phyloP scores from a whole-genome alignment of 495 filamentous ascomycete species.

The Extremus antarcticus region DNA sequence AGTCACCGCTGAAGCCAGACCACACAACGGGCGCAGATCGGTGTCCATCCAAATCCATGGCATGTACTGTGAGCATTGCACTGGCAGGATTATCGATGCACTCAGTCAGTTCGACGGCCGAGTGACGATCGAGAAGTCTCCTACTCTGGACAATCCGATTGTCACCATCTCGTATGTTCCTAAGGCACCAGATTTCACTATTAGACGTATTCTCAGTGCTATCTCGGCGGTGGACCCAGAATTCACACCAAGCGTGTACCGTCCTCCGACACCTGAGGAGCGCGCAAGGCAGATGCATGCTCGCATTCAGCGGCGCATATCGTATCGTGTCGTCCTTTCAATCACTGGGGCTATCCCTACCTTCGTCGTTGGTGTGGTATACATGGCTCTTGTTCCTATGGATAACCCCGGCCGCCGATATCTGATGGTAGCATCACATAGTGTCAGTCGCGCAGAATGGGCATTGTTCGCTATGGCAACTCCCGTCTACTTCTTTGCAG shows the following conservation, averaged over 20 bases:
- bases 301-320: conserved; percentile 23
- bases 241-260: conserved; percentile 61
- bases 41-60: conserved; percentile 62
- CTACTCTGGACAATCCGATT: conserved; percentile 49
- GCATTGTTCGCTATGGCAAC: conserved; percentile 77
- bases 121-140: conserved; percentile 39
- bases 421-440: conserved; percentile 57
- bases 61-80: conserved; percentile 83
- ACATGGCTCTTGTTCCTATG: conserved; percentile 66
- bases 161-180: conserved; percentile 63
- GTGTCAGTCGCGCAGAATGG: conserved; percentile 69
- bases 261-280: conserved; percentile 77
- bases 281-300: conserved; percentile 51
- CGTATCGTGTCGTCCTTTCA: conserved; percentile 54
- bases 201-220: conserved; percentile 58
- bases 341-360: conserved; percentile 72
- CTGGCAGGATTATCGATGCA: conserved; percentile 44
- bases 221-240: conserved; percentile 53
- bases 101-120: conserved; percentile 39
- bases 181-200: conserved; percentile 55
- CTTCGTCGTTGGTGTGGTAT: conserved; percentile 82
- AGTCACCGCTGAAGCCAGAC: conserved; percentile 5
- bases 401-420: conserved; percentile 45
- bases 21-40: conserved; percentile 33
- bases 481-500: conserved; percentile 79